Base-by-base conservation (phyloP, 2,329 filamentous ascomycete species). In the Epichloe gansuensis region DNA sequence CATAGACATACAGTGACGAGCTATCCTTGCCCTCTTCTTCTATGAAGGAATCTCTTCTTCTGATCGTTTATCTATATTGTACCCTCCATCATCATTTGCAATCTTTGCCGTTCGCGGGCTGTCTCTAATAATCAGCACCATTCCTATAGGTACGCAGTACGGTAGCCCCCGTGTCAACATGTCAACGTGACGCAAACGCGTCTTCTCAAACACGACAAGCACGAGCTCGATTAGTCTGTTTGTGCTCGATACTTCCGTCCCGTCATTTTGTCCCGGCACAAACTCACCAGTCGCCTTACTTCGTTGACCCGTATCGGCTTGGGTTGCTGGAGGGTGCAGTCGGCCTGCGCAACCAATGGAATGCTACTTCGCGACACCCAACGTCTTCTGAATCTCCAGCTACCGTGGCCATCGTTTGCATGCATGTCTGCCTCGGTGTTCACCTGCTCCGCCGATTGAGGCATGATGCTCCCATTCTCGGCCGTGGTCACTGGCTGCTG, bases 271-370 rank as follows among this genome's bases (percentile, higher is more conserved):
- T 60, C 58, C 46, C 60, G 62, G 49, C 63, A 67, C 21, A 67
- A 50, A 42, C 60, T 63, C 2, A 62, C 59, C 6, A 69, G 53
- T 25, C 65, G 57, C 53, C 56, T 62, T 50, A 67, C 50, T 50
- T 68, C 64, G 8, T 57, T 61, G 4, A 58, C 61, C 51, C 62
- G 58, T 5, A 68, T 55, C 2, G 66, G 66, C 34, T 55, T 58
- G 2, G 66, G 65, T 48, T 67, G 63, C 46, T 67, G 60, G 15
- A 69, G 55, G 1, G 53, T 48, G 23, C 66, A 69, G n/a, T 57
- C 53, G 12, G 55, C 59, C 43, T 59, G 62, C 8, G 64, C 60
- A 21, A 68, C 45, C 1, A 66, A 50, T 2, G 60, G 55, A 1
- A 52, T 54, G 12, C 55, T 55, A 43, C 59, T 58, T 17, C 58